Conservation (phyloP, 1,139 yeast genomes). For the Saccharomyces hybrid region DNA sequence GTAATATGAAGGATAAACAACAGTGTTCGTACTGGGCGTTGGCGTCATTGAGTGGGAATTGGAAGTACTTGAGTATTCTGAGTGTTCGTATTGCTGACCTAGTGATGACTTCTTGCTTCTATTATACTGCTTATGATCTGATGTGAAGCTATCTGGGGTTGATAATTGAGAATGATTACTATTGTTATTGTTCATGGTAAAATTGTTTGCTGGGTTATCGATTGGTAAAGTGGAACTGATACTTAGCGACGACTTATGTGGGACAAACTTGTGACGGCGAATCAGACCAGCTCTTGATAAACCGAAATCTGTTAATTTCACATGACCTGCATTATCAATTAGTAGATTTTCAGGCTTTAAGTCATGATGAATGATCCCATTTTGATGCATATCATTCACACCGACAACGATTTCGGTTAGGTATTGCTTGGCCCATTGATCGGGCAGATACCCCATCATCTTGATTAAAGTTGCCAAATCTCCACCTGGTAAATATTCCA, state of each 20-base stretch:
- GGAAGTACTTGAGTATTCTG: neutral
- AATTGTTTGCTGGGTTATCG: neutral
- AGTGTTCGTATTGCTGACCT: neutral
- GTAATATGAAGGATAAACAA: neutral
- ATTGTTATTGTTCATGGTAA: neutral
- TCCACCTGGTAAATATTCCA: constrained; percentile 96
- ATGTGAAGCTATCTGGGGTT: constrained; percentile 2
- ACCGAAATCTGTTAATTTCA: constrained; percentile 92
- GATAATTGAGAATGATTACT: constrained; percentile 1
- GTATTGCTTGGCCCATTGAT: constrained; percentile 81
- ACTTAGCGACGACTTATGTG: constrained; percentile 15
- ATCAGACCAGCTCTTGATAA: constrained; percentile 82
- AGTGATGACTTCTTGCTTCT: neutral
- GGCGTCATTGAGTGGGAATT: constrained; percentile 2
- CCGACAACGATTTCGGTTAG: constrained; percentile 88
- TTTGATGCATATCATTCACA: constrained; percentile 76
- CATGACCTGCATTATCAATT: constrained; percentile 79
- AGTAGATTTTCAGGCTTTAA: constrained; percentile 88
- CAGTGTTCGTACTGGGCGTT: neutral
- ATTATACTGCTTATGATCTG: neutral
- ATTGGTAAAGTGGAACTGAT: constrained; percentile 2
- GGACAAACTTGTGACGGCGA: constrained; percentile 52
- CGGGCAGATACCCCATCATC: constrained; percentile 70
- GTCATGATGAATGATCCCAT: constrained; percentile 92
- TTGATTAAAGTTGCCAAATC: constrained; percentile 85